Evolutionary conservation across 345 rosid genomes (phyloP), one percentile per base, ranked within the genome.

Genomic region (Angophora floribunda): DNA sequence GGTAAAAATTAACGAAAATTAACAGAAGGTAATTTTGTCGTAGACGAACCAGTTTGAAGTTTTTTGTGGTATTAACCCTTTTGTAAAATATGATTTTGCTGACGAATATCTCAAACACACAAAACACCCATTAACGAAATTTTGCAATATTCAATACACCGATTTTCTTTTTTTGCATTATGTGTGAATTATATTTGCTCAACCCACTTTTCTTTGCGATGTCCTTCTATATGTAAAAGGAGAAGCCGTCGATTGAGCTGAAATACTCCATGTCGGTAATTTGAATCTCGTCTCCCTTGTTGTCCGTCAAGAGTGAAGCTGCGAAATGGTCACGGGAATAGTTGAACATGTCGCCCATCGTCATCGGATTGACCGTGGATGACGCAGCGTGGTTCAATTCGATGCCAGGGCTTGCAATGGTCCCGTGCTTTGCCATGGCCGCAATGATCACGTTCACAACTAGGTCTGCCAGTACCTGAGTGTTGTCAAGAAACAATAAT

Each of bases 351-450:
- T 89, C 89, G 0, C 24, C 11, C n/a, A 70, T 28, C 8, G 21
- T 44, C 6, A 90, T 51, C 2, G 93, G 93, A 52, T 92, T 91
- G 28, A 53, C 87, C 14, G 57, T 78, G 28, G 90, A 90, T 36
- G 94, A 90, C 3, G 86, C 49, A 9, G 89, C 55, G 13, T 91
- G 90, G 88, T 91, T 90, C 52, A 89, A 86, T 12, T 28, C 49
- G 2, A 90, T 16, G 16, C 85, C 89, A 14, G 88, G 47, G 50
- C 70, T 86, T 22, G 63, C 26, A 4, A 44, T 41, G 14, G 10
- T 82, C 36, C 92, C 92, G 14, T 92, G 92, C 90, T 88, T 92
- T 79, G 92, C 92, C 86, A 87, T 90, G 52, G 91, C 92, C 51
- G 90, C 86, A 52, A 92, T 80, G n/a, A 57, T 89, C 17, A 89